A percentile compares a stretch with the other conserved stretches of the same genome.
Evolutionary conservation across 371 early-diverging fungal genomes (phyloP).

Genomic region (Mitosporidium daphniae): DNA sequence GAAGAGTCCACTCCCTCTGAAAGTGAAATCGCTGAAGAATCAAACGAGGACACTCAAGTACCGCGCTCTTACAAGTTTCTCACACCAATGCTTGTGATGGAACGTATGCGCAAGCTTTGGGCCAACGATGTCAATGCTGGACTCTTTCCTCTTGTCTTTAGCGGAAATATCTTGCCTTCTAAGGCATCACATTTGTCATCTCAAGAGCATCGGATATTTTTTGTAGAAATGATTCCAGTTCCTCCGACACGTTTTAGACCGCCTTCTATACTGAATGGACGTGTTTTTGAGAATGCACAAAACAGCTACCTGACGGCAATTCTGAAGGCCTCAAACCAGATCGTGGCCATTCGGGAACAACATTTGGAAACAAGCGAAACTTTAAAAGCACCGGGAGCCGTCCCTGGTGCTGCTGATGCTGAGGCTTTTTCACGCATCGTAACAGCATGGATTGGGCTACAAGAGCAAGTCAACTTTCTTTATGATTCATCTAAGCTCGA

Average conservation of each 20-base stretch:
- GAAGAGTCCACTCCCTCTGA: no score
- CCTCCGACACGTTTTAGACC: constrained; percentile 88
- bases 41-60: no score
- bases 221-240: constrained; percentile 61
- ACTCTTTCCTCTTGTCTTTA: constrained; percentile 10
- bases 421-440: constrained; percentile 13
- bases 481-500: constrained; percentile 41
- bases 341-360: constrained; percentile 15
- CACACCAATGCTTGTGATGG: constrained; percentile 36
- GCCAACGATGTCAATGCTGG: constrained; percentile 24
- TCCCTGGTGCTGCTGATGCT: constrained; percentile 4
- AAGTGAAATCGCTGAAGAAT: no score
- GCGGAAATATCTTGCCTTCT: not conserved
- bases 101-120: constrained; percentile 29
- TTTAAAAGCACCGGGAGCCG: constrained; percentile 2
- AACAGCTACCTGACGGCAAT: constrained; percentile 46
- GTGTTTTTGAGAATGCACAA: constrained; percentile 64
- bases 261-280: constrained; percentile 40
- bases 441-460: constrained; percentile 35
- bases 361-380: not conserved
- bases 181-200: constrained; percentile 6
- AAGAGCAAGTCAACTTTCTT: constrained; percentile 47
- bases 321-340: constrained; percentile 26
- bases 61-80: no score
- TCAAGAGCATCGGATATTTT: constrained; percentile 59